Base-by-base conservation (phyloP, 2,329 filamentous ascomycete genomes). In the Macroventuria anomochaeta region DNA sequence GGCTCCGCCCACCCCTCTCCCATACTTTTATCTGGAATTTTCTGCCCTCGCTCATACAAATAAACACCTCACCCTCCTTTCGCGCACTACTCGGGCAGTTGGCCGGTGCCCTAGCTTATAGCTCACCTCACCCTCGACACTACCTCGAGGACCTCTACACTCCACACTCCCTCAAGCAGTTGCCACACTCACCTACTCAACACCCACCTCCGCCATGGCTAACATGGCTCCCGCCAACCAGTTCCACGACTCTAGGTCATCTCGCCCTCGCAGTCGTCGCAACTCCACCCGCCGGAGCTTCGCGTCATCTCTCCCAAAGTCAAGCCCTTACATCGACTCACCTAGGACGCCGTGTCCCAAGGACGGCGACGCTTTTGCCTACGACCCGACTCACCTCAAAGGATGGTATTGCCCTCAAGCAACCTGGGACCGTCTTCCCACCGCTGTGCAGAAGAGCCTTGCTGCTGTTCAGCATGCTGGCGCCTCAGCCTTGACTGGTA, bases 401-500 rank as follows among this genome's bases (percentile, higher is more conserved):
- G 55, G 64, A 8, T 80, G 76, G 75, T 64, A 67, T 39, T 65
- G 77, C 41, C 70, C 77, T 0, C 58, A 73, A 21, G 62, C 70
- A 11, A 63, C 79, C 21, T 70, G 72, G 66, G 55, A 67, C 23
- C 64, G 59, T 25, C 69, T 81, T 10, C 75, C 78, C 4, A 31
- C 53, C 1, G 55, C 68, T 13, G 63, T 80, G 12, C 62, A 69
- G 42, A 58, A 65, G 11, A 62, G 60, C 28, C 53, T 78, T 25
- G 64, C 70, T 4, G 66, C 72, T 26, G 72, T 80, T 63, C 73
- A 76, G 58, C 73, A 75, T 40, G 72, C 77, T 43, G 78, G 76
- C 34, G 79, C 79, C 15, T 78, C 78, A 31, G 73, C 80, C 28
- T 67, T 72, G 58, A 80, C 77, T 40, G 69, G 76, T 54, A 74